These are phyloP conservation scores for Pseudonitzschia pungens DNA, from an alignment of 108 stramenopile genomes.

Conservation along the genomic window DNA sequence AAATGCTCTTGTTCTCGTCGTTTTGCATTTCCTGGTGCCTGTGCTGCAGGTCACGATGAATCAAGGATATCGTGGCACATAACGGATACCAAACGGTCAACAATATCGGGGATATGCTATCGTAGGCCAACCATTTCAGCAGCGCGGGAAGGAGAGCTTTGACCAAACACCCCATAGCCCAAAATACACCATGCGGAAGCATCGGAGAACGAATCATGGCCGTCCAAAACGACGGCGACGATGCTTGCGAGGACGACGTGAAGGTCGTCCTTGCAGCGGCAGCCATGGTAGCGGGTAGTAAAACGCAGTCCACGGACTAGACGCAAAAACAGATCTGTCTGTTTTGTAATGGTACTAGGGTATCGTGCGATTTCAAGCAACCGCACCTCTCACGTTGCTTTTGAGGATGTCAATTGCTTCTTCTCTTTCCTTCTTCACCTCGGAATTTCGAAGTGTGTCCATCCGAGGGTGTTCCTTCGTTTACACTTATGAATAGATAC, in stretches of 20 bases:
- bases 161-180: not conserved
- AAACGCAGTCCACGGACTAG: too few species aligned
- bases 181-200: slow-evolving; percentile 1
- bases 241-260: not conserved
- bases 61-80: slow-evolving; percentile 50
- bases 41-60: slow-evolving; percentile 32
- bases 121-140: slow-evolving; percentile 57
- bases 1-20: not conserved
- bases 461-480: too few species aligned
- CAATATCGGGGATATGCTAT: slow-evolving; percentile 47
- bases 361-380: too few species aligned
- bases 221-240: not conserved
- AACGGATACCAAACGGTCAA: slow-evolving; percentile 63
- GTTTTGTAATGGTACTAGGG: too few species aligned
- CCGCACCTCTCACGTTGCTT: too few species aligned
- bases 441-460: too few species aligned
- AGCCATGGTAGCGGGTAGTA: not conserved
- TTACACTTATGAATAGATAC: too few species aligned
- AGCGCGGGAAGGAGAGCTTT: slow-evolving; percentile 51
- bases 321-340: too few species aligned
- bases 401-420: too few species aligned
- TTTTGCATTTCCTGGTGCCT: not conserved
- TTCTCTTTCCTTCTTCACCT: too few species aligned
- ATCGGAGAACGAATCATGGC: not conserved
- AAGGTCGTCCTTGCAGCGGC: not conserved